These are phyloP conservation scores for Hypsizygus marmoreus DNA, from an alignment of 768 basidiomycete species.

Conservation along the genomic window DNA sequence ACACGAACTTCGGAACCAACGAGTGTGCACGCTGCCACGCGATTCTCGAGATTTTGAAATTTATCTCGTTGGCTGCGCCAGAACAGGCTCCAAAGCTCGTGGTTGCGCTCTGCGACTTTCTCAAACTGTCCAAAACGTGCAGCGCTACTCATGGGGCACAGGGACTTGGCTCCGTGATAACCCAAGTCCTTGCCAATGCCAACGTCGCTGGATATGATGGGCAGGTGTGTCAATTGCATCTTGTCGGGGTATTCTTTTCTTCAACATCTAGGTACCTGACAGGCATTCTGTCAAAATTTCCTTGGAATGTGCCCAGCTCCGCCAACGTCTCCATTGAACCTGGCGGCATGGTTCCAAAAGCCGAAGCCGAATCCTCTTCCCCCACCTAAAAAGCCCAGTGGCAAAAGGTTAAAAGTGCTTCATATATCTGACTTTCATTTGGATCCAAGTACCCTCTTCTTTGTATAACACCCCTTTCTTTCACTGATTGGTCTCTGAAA, in stretches of 20 bases:
- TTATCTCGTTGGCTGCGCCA: constrained; percentile 65
- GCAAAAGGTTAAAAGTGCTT: constrained; percentile 67
- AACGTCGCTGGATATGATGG: constrained; percentile 76
- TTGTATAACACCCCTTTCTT: background rate
- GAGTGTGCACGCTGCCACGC: constrained; percentile 64
- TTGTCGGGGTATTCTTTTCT: constrained; percentile 1
- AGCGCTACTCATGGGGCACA: constrained; percentile 45
- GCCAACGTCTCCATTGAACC: constrained; percentile 58
- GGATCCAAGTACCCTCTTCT: constrained; percentile 57
- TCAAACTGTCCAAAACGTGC: constrained; percentile 56
- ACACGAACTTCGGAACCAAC: constrained; percentile 52
- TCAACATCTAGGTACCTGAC: background rate
- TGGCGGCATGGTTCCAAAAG: constrained; percentile 72
- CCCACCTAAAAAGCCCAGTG: constrained; percentile 56
- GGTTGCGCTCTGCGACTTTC: constrained; percentile 60
- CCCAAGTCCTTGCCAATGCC: constrained; percentile 72
- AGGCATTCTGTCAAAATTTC: constrained; percentile 66
- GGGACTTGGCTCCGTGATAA: constrained; percentile 59
- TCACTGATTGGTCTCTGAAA: constrained; percentile 22
- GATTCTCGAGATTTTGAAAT: constrained; percentile 62
- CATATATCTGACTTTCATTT: constrained; percentile 81
- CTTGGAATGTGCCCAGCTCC: constrained; percentile 56
- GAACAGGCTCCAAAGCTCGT: constrained; percentile 58
- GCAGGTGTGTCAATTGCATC: constrained; percentile 50
- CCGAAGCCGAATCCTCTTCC: constrained; percentile 74